Evolutionary conservation across 2,329 filamentous ascomycete genomes (phyloP).

Genomic region (Neopestalotiopsis rosae): DNA sequence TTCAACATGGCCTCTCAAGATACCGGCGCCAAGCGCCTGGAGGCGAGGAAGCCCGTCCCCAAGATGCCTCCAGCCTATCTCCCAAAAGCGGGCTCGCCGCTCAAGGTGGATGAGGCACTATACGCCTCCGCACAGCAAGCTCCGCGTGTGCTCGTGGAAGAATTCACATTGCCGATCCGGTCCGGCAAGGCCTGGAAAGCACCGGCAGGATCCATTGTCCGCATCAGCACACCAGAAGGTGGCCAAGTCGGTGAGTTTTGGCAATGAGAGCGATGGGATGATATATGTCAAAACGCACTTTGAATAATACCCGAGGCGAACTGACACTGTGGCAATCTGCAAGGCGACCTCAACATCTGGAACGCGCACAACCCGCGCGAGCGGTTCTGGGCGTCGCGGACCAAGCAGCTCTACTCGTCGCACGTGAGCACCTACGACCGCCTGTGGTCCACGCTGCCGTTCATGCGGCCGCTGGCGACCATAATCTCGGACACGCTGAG

Average conservation of each 20-base stretch:
- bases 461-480: conserved; percentile 75
- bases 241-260: conserved; percentile 68
- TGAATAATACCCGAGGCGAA: too few relatives aligned
- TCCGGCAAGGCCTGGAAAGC: conserved; percentile 77
- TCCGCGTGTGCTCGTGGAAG: conserved; percentile 45
- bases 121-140: conserved; percentile 68
- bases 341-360: conserved; percentile 83
- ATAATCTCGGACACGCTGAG: conserved; percentile 71
- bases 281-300: too few relatives aligned
- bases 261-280: too few relatives aligned
- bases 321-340: too few relatives aligned
- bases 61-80: conserved; percentile 56
- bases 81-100: conserved; percentile 46
- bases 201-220: conserved; percentile 69
- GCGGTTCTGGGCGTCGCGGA: conserved; percentile 81
- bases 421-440: conserved; percentile 76
- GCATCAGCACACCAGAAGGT: conserved; percentile 76
- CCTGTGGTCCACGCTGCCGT: conserved; percentile 80
- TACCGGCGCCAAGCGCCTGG: conserved; percentile 39
- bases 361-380: conserved; percentile 78
- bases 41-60: conserved; percentile 49
- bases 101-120: conserved; percentile 47
- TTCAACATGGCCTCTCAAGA: not conserved
- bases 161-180: conserved; percentile 73
- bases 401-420: conserved; percentile 77